These are phyloP conservation scores for Cystofilobasidium bisporidii DNA, from an alignment of 768 basidiomycete species.

Conservation along the genomic window DNA sequence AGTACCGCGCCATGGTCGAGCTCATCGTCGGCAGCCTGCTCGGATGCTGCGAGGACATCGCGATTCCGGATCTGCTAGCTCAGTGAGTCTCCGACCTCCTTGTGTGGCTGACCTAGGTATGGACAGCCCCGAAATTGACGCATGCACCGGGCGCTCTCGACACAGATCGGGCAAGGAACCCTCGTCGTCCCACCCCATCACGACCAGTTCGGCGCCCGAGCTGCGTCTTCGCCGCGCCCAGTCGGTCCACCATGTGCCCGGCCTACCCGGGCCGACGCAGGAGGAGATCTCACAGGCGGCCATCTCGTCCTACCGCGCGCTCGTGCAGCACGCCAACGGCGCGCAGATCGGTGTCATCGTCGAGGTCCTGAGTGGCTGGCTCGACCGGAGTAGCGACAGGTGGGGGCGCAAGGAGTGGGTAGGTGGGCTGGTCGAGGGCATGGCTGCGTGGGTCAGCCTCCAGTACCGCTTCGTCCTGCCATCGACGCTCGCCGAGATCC, in stretches of 20 bases:
- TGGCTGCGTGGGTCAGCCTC: conserved; percentile 35
- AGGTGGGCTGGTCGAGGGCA: background rate
- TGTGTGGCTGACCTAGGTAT: no score
- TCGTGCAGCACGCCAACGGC: conserved; percentile 1
- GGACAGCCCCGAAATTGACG: no score
- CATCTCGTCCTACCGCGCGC: background rate
- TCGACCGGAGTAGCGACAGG: background rate
- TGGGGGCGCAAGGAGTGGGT: background rate
- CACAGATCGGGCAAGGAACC: background rate
- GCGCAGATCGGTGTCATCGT: background rate
- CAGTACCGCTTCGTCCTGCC: conserved; percentile 88
- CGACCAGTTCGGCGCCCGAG: conserved; percentile 57
- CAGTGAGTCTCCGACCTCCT: conserved; percentile 48
- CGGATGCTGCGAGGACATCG: conserved; percentile 55
- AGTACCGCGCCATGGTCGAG: conserved; percentile 63
- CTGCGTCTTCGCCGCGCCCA: background rate
- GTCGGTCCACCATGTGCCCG: background rate
- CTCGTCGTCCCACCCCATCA: conserved; percentile 46
- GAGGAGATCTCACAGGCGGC: conserved; percentile 1
- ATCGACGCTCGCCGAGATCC: conserved; percentile 67
- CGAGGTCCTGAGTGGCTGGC: background rate
- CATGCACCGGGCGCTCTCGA: no score
- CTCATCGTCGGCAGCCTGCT: conserved; percentile 64
- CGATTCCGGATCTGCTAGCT: conserved; percentile 52
- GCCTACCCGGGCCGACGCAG: background rate